Base-by-base conservation (phyloP, 1,139 yeast genomes). In the Geotrichum macrosporum region DNA sequence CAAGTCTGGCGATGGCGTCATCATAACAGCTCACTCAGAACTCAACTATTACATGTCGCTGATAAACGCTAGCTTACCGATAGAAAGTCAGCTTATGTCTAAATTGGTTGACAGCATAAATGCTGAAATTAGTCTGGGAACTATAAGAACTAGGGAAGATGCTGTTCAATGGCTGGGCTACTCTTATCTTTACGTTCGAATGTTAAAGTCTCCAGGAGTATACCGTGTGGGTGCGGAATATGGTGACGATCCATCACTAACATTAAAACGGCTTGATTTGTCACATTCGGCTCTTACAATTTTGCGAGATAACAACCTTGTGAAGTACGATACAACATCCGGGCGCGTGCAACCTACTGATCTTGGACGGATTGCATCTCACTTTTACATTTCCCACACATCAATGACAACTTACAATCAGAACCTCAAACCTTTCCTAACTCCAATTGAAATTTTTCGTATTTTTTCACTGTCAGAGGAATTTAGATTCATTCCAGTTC, bases 1-100 rank as follows among this genome's bases (percentile, higher is more conserved):
- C 64, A 80, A 80, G 29, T 78, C 80, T 59, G 98, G 98, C 60
- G 95, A 87, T 58, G 98, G 98, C 68, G 80, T 92, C 5, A 87
- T 92, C 34, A 87, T 92, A 38, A 92, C 98, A 0, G 75, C 89
- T 0, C 94, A 86, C 53, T 80, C 82, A 16, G 95, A 88, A 58
- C 73, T 92, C 20, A 94, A 86, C 55, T 89, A 88, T 60, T 92
- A 88, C 60, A 72, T 92, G 62, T 95, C 96, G 0, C 75, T 92
- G 21, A 71, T 89, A 55, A 89, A 87, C 62, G 94, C 89, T 55
- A 95, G 89, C 60, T 68, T 89, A 32, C 96, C 97, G 0, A 89
- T 92, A 44, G 97, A 92, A 64, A 86, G 96, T 1, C 95, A 87
- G 60, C 66, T 92, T 51, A 76, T 86, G 70, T 67, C 81, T 20